Conservation (phyloP, 202 grass and related monocot species). For the Tripidium arundinaceum region DNA sequence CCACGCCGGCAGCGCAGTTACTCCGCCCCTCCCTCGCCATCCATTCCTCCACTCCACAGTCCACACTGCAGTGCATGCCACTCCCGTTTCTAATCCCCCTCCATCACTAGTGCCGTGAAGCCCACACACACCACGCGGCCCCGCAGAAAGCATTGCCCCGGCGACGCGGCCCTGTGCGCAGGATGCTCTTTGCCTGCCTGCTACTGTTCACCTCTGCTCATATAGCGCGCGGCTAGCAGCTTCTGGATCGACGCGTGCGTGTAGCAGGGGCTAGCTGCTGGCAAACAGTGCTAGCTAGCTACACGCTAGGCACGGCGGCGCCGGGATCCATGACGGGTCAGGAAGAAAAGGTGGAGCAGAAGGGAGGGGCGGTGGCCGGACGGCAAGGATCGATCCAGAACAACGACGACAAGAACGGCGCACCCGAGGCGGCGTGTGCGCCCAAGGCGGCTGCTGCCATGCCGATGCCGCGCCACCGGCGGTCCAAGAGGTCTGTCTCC, state of each 20-base stretch:
- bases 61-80: background rate
- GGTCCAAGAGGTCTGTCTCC: slow-evolving; percentile 48
- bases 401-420: background rate
- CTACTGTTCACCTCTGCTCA: slow-evolving; percentile 13
- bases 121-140: background rate
- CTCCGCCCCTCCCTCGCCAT: background rate
- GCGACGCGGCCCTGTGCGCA: slow-evolving; percentile 15
- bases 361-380: background rate
- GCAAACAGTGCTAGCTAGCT: background rate
- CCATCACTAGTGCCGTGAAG: background rate
- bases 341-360: slow-evolving; percentile 4
- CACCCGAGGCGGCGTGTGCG: background rate
- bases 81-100: background rate
- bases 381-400: background rate
- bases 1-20: slow-evolving; percentile 24
- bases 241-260: background rate
- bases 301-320: background rate
- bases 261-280: background rate
- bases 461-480: slow-evolving; percentile 43
- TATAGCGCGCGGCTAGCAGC: slow-evolving; percentile 24
- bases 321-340: background rate
- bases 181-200: slow-evolving; percentile 44
- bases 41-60: background rate
- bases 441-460: background rate
- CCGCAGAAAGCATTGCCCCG: background rate